Percentiles rank a stretch among this genome's conserved stretches.
Evolutionary conservation across 805 yeast genomes (phyloP).

Genomic region (Clavispora carvajalis): DNA sequence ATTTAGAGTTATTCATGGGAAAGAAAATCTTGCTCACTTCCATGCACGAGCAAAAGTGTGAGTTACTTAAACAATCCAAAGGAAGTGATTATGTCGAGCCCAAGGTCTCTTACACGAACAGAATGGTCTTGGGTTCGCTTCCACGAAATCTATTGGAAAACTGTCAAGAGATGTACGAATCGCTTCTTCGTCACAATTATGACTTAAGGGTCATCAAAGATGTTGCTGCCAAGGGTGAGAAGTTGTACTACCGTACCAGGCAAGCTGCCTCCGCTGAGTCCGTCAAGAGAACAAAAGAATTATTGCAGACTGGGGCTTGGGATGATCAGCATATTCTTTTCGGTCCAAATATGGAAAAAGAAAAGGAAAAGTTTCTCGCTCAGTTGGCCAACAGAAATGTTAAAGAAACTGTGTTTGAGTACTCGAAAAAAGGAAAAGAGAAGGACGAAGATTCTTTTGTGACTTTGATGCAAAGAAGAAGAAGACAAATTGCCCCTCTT

Average conservation of each 20-base stretch:
- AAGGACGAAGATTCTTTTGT: slow-evolving; percentile 65
- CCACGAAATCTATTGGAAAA: slow-evolving; percentile 72
- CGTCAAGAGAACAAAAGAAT: slow-evolving; percentile 78
- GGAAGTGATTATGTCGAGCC: slow-evolving; percentile 45
- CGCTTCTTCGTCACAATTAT: slow-evolving; percentile 53
- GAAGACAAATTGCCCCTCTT: slow-evolving; percentile 83
- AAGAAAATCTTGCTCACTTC: slow-evolving; percentile 67
- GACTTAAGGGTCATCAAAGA: slow-evolving; percentile 61
- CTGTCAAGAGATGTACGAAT: slow-evolving; percentile 65
- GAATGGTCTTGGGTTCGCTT: slow-evolving; percentile 76
- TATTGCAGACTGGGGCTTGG: slow-evolving; percentile 68
- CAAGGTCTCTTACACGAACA: slow-evolving; percentile 61
- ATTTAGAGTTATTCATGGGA: slow-evolving; percentile 85
- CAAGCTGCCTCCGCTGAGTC: slow-evolving; percentile 82
- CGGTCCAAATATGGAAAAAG: slow-evolving; percentile 70
- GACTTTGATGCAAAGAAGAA: slow-evolving; percentile 78
- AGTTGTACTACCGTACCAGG: slow-evolving; percentile 78
- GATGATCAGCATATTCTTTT: slow-evolving; percentile 80
- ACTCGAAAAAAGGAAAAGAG: slow-evolving; percentile 43
- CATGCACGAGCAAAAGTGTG: slow-evolving; percentile 61
- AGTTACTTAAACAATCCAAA: slow-evolving; percentile 44
- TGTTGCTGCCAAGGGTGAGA: slow-evolving; percentile 84
- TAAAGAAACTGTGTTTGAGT: slow-evolving; percentile 93
- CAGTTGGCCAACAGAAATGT: slow-evolving; percentile 62
- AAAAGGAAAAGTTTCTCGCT: slow-evolving; percentile 66